Conservation (phyloP, 2,329 filamentous ascomycete species). For the Gnomoniopsis smithogilvyi region DNA sequence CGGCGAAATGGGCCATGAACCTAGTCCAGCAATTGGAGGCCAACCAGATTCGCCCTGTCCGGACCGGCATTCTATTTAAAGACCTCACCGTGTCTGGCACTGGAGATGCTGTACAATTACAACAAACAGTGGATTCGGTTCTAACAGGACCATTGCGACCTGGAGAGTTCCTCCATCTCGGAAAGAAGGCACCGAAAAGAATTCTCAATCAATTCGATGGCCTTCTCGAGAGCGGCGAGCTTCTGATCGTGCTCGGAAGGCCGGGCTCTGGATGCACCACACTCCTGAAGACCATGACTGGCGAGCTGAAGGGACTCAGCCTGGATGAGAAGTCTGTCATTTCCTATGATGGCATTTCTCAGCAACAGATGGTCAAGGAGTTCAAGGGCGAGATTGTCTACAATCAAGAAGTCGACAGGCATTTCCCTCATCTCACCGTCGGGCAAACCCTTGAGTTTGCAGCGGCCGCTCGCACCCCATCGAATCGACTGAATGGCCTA, state of each 20-base stretch:
- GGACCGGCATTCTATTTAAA: conserved; percentile 61
- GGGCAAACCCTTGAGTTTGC: conserved; percentile 73
- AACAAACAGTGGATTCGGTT: conserved; percentile 62
- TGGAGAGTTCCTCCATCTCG: conserved; percentile 50
- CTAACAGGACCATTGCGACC: conserved; percentile 56
- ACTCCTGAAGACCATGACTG: conserved; percentile 58
- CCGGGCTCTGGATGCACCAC: conserved; percentile 65
- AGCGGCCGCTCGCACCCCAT: conserved; percentile 64
- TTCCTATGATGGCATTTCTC: conserved; percentile 61
- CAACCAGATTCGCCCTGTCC: conserved; percentile 50
- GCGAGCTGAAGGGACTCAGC: conserved; percentile 56
- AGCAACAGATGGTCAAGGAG: conserved; percentile 51
- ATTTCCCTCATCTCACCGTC: conserved; percentile 76
- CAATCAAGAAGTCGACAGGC: conserved; percentile 72
- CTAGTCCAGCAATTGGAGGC: conserved; percentile 44
- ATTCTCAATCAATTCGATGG: conserved; percentile 66
- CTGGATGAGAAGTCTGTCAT: conserved; percentile 48
- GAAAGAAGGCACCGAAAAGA: conserved; percentile 46
- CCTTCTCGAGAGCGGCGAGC: conserved; percentile 60
- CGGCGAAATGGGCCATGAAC: conserved; percentile 37
- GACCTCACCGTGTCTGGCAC: conserved; percentile 65
- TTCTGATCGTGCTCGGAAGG: conserved; percentile 66
- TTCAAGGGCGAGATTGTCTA: conserved; percentile 69
- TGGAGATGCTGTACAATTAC: conserved; percentile 64
- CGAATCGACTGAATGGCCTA: conserved; percentile 61